Conservation (phyloP, 495 filamentous ascomycete genomes). For the Penicillium tannophilum region DNA sequence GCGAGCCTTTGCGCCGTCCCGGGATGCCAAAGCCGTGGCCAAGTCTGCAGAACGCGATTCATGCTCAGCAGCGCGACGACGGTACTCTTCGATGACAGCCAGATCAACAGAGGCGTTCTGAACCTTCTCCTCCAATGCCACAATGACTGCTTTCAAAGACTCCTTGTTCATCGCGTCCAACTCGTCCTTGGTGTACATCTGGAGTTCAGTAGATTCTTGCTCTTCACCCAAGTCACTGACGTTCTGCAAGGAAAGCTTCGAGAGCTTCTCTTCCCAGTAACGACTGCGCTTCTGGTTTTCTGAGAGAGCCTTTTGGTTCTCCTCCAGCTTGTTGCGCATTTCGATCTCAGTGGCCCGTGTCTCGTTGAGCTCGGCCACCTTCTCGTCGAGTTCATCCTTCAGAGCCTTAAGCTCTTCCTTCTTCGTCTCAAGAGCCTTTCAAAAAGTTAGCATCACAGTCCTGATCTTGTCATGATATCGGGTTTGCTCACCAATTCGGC, state of each 20-base stretch:
- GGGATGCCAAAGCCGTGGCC: conserved; percentile 67
- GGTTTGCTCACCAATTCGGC: conserved; percentile 65
- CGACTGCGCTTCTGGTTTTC: conserved; percentile 84
- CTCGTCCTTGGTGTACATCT: conserved; percentile 86
- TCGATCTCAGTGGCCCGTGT: conserved; percentile 91
- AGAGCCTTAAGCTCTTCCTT: conserved; percentile 76
- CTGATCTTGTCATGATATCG: neutral
- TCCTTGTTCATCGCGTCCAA: conserved; percentile 91
- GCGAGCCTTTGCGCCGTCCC: conserved; percentile 84
- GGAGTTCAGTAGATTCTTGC: conserved; percentile 61
- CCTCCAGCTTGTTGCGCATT: conserved; percentile 95
- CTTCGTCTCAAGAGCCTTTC: conserved; percentile 68
- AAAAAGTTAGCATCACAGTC: conserved; percentile 15
- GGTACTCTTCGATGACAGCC: conserved; percentile 89
- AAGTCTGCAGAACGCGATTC: conserved; percentile 79
- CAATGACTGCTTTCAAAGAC: conserved; percentile 82
- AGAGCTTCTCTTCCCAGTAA: conserved; percentile 88
- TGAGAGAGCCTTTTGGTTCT: conserved; percentile 83
- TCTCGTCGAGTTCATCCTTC: conserved; percentile 85
- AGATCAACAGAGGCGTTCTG: conserved; percentile 88
- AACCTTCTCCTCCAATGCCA: conserved; percentile 87
- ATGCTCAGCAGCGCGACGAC: conserved; percentile 85
- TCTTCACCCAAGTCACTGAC: conserved; percentile 68
- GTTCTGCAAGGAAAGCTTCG: conserved; percentile 75
- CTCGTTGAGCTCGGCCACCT: conserved; percentile 83